Conservation (phyloP, 2,329 filamentous ascomycete species). For the Sordariomycetes sp. region DNA sequence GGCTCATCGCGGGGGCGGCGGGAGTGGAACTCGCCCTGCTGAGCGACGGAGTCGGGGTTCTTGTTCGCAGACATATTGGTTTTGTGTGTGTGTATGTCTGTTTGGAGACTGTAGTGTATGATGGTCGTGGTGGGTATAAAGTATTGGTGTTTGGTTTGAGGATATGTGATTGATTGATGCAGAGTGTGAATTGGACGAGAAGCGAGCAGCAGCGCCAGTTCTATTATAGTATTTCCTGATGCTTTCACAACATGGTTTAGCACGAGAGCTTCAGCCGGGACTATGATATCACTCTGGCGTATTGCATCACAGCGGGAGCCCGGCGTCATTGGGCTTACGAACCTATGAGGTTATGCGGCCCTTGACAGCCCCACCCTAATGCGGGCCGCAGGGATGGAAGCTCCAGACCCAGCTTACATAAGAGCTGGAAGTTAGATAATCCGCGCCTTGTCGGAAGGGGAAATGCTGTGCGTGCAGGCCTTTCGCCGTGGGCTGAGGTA, state of each 20-base stretch:
- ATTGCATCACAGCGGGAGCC: background rate
- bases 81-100: background rate
- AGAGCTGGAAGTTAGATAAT: no score
- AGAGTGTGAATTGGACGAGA: background rate
- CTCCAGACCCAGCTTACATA: no score
- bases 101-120: background rate
- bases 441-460: no score
- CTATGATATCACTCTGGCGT: background rate
- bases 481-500: no score
- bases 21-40: constrained; percentile 45
- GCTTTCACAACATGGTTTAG: background rate
- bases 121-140: background rate
- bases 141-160: background rate
- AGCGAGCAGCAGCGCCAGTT: background rate
- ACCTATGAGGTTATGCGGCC: background rate
- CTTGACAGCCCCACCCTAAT: no score
- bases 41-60: constrained; percentile 39
- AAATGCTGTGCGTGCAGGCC: no score
- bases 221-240: background rate
- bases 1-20: constrained; percentile 39
- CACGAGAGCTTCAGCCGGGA: background rate
- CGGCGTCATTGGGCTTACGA: background rate
- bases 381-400: no score
- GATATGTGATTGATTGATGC: background rate
- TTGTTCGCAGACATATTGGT: constrained; percentile 24